These are phyloP conservation scores for Hypoxylon trugodes DNA, from an alignment of 495 filamentous ascomycete genomes.

Conservation along the genomic window DNA sequence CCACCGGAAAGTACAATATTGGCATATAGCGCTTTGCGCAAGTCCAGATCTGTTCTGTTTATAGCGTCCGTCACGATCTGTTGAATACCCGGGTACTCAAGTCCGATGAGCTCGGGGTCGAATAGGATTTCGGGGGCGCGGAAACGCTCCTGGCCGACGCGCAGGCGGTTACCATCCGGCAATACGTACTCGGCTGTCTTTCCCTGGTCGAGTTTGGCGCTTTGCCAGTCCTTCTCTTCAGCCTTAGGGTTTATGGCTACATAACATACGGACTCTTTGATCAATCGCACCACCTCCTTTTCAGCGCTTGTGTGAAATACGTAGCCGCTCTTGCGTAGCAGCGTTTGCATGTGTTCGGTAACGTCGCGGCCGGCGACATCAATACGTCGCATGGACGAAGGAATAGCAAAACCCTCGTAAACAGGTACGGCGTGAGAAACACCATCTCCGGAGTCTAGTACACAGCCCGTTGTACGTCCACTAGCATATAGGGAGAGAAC, in stretches of 20 bases:
- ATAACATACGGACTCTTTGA: slow-evolving; percentile 95
- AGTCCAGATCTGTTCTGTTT: slow-evolving; percentile 94
- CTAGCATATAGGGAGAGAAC: slow-evolving; percentile 96
- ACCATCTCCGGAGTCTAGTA: slow-evolving; percentile 94
- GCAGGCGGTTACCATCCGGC: slow-evolving; percentile 78
- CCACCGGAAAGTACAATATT: slow-evolving; percentile 98
- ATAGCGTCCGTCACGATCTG: slow-evolving; percentile 98
- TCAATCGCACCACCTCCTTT: slow-evolving; percentile 95
- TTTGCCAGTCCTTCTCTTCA: slow-evolving; percentile 96
- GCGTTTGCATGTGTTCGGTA: slow-evolving; percentile 91
- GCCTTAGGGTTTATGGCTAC: slow-evolving; percentile 89
- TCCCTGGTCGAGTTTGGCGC: slow-evolving; percentile 64
- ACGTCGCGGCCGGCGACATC: slow-evolving; percentile 99
- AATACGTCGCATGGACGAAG: slow-evolving; percentile 90
- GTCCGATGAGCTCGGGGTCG: slow-evolving; percentile 94
- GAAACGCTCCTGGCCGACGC: slow-evolving; percentile 73
- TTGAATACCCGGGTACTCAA: slow-evolving; percentile 96
- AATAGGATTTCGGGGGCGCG: slow-evolving; percentile 97
- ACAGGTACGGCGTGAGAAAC: slow-evolving; percentile 98
- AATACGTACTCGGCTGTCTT: slow-evolving; percentile 87
- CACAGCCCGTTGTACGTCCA: slow-evolving; percentile 94
- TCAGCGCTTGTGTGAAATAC: slow-evolving; percentile 98
- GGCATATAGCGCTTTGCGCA: slow-evolving; percentile 90
- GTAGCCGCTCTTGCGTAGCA: slow-evolving; percentile 91
- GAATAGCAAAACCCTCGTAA: slow-evolving; percentile 97